Evolutionary conservation across 106 monocot genomes (phyloP).

Genomic region (Iris macrosiphon): DNA sequence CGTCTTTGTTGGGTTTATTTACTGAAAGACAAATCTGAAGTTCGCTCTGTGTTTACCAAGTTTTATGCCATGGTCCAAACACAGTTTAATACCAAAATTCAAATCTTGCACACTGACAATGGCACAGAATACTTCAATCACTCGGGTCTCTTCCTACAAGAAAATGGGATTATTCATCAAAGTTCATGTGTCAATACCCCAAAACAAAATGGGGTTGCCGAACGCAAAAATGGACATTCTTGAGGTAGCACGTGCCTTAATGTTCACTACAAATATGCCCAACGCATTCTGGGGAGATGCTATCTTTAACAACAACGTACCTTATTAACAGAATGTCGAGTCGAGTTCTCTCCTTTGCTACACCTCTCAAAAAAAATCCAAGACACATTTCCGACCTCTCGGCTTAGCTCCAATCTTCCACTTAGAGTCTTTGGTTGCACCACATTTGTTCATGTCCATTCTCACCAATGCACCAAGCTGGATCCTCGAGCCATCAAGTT

Average conservation of each 20-base stretch:
- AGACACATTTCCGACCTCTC: not conserved
- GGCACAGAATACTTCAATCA: conserved; percentile 3
- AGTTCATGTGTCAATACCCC: not conserved
- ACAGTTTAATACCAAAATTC: conserved; percentile 1
- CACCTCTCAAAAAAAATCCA: not conserved
- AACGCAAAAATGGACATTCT: conserved; percentile 5
- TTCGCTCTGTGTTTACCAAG: not conserved
- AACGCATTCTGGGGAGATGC: not conserved
- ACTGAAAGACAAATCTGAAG: conserved; percentile 5
- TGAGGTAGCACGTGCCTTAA: conserved; percentile 3
- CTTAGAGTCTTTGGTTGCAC: not conserved
- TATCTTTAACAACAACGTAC: conserved; percentile 1
- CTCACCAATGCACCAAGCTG: not conserved
- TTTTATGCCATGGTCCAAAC: conserved; percentile 4
- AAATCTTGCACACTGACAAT: conserved; percentile 1
- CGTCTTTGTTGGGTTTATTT: not conserved
- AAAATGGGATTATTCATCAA: conserved; percentile 3
- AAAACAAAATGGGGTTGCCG: conserved; percentile 8
- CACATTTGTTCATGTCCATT: conserved; percentile 1
- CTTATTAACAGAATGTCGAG: conserved; percentile 3
- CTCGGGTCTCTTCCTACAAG: not conserved
- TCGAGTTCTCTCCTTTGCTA: not conserved
- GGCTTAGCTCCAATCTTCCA: not conserved
- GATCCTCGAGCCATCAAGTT: not conserved
- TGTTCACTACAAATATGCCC: not conserved